These are phyloP conservation scores for Pichia ethanolica DNA, from an alignment of 805 yeast genomes.

Conservation along the genomic window DNA sequence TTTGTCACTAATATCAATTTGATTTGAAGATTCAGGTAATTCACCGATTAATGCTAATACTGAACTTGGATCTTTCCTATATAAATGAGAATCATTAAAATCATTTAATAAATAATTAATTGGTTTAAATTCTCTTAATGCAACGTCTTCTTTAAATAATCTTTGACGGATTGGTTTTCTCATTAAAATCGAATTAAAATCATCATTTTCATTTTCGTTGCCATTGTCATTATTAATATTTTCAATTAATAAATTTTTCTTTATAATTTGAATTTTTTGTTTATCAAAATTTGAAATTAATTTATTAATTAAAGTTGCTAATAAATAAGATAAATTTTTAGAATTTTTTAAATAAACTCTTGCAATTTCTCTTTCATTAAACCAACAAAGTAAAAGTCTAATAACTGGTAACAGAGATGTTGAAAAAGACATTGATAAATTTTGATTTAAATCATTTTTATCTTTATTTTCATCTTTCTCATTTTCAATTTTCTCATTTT, in stretches of 20 bases:
- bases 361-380: constrained; percentile 41
- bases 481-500: too few relatives aligned
- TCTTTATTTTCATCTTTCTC: not conserved
- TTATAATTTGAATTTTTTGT: not conserved
- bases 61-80: constrained; percentile 25
- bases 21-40: constrained; percentile 10
- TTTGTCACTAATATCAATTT: not conserved
- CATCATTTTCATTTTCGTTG: constrained; percentile 1
- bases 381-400: constrained; percentile 51
- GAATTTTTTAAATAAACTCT: constrained; percentile 23
- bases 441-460: not conserved
- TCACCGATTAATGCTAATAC: constrained; percentile 30
- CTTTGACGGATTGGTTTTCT: constrained; percentile 41
- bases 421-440: constrained; percentile 13
- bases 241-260: not conserved
- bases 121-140: constrained; percentile 51
- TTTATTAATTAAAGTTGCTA: constrained; percentile 2
- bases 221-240: too few relatives aligned
- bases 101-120: constrained; percentile 49
- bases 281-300: constrained; percentile 4
- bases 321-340: not conserved
- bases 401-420: constrained; percentile 30
- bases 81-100: constrained; percentile 48
- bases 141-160: constrained; percentile 59
- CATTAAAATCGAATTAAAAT: constrained; percentile 7